Evolutionary conservation across 2,329 filamentous ascomycete species (phyloP).

Genomic region (Gremmenia infestans): DNA sequence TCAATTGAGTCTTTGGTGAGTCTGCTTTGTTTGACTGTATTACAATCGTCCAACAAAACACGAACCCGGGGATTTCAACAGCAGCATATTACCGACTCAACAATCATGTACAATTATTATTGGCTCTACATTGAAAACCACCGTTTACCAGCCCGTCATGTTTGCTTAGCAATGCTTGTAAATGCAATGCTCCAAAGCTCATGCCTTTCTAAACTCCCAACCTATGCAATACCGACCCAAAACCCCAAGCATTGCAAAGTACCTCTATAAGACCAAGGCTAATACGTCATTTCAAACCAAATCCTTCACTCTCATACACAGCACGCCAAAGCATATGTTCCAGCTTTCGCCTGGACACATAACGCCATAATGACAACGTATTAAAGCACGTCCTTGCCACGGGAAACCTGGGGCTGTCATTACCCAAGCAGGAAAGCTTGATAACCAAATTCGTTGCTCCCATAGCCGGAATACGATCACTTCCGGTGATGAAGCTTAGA

Average conservation of each 20-base stretch:
- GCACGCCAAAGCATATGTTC: conserved; percentile 75
- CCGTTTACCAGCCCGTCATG: no score
- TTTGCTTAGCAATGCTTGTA: no score
- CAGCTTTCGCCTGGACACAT: conserved; percentile 59
- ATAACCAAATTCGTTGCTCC: conserved; percentile 77
- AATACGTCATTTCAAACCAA: conserved; percentile 68
- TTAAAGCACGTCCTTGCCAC: conserved; percentile 92
- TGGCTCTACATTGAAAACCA: no score
- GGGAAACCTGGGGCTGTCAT: conserved; percentile 70
- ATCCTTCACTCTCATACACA: conserved; percentile 86
- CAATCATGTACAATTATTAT: no score
- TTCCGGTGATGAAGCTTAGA: conserved; percentile 82
- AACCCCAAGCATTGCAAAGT: not conserved
- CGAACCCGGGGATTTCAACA: no score
- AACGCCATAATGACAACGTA: conserved; percentile 70
- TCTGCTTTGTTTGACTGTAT: no score
- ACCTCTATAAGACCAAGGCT: not conserved
- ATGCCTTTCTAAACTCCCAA: not conserved
- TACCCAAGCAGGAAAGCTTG: conserved; percentile 68
- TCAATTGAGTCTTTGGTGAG: no score
- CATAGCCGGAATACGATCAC: conserved; percentile 84
- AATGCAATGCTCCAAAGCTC: no score
- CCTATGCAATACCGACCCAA: not conserved
- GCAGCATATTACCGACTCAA: no score
- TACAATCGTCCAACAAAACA: no score